Percentiles rank a stretch among this genome's conserved stretches.
Evolutionary conservation across 1,284 basidiomycete species (phyloP).

Genomic region (Rhodotorula sp.): DNA sequence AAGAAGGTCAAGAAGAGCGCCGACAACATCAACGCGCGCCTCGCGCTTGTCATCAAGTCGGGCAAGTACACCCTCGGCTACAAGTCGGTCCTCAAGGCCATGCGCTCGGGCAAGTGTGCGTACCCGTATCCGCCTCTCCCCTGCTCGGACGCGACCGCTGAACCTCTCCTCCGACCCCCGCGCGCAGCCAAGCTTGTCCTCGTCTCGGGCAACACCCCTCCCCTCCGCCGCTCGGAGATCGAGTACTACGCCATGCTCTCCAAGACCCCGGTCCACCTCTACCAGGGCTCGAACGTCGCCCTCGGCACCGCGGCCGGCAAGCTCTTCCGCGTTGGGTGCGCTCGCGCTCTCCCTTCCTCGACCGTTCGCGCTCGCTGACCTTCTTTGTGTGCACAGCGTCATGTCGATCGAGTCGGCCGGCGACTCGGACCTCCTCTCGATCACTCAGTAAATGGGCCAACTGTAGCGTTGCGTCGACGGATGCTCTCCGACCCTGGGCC

Average conservation of each 20-base stretch:
- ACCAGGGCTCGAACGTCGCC: constrained; percentile 77
- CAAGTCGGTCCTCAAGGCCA: constrained; percentile 97
- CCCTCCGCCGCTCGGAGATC: constrained; percentile 97
- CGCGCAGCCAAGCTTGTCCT: constrained; percentile 90
- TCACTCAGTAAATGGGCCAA: constrained; percentile 2
- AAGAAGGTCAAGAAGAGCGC: constrained; percentile 47
- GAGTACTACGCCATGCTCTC: constrained; percentile 98
- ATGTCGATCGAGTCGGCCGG: constrained; percentile 97
- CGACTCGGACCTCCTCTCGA: constrained; percentile 81
- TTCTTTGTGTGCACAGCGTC: constrained; percentile 62
- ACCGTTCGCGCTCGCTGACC: not conserved
- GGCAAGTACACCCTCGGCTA: constrained; percentile 63
- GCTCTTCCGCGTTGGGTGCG: constrained; percentile 97
- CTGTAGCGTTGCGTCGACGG: not conserved
- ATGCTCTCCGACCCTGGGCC: not conserved
- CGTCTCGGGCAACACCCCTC: constrained; percentile 98
- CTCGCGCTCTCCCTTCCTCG: constrained; percentile 39
- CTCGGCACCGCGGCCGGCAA: constrained; percentile 99
- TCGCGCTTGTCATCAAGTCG: constrained; percentile 93
- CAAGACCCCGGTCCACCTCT: constrained; percentile 48
- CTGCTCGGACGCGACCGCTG: not conserved
- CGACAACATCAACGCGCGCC: constrained; percentile 93
- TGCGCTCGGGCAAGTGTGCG: constrained; percentile 97
- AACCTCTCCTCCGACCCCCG: not conserved
- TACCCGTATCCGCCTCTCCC: constrained; percentile 35